Evolutionary conservation across 1,139 yeast species (phyloP), one percentile per base, ranked within the genome.

Genomic region (Lodderomyces metapsilosis): DNA sequence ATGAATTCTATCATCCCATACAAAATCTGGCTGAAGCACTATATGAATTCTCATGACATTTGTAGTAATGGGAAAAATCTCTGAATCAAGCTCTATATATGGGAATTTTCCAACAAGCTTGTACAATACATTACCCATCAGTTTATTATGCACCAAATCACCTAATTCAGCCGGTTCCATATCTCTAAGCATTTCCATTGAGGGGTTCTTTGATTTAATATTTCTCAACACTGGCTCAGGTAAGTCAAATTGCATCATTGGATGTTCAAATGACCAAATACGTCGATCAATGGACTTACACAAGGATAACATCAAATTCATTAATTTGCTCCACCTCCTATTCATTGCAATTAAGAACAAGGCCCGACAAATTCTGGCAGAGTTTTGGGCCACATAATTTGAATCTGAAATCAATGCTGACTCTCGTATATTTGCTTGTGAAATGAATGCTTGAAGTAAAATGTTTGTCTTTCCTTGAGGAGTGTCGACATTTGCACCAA

Each of bases 341-440:
- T 88, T 86, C 36, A 91, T 70, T 31, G 96, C 94, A 48, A 94
- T 80, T 45, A 91, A 66, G 53, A 94, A 89, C 38, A 94, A 68
- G 0, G 98, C 97, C 20, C 98, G 76, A 52, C 95, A 80, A 27
- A 94, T 92, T 68, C 99, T 81, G 0, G 92, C 89, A 2, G 98
- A 78, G 53, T 94, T 94, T 56, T 94, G 98, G 1, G 98, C 97
- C 44, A 94, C 95, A 59, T 92, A 94, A 47, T 88, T 86, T 33
- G 89, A 75, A 61, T 94, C 98, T 0, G 97, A 88, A 2, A 80
- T 71, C 47, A 94, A 68, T 0, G 97, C 86, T 1, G 97, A 82
- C 47, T 89, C 96, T 50, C 75, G 77, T 30, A 91, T 78, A 9
- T 61, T 54, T 0, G 89, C 81, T 45, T 82, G 82, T 0, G 98